phyloP scores from a whole-genome alignment of 345 rosid species.

The Salix brachista region DNA sequence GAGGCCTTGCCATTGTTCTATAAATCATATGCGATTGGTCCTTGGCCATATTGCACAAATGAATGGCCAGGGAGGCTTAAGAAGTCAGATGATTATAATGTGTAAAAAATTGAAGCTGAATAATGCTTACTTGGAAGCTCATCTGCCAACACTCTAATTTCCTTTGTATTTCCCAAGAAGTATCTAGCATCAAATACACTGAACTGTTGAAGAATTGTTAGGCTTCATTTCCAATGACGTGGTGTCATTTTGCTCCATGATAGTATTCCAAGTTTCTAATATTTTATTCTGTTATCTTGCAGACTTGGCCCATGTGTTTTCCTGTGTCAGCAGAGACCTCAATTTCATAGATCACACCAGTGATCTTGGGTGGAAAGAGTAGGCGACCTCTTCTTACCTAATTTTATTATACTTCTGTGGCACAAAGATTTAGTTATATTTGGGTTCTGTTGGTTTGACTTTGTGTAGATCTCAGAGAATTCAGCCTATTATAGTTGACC shows the following conservation, averaged over 20 bases:
- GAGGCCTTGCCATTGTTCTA: not conserved
- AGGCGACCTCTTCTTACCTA: constrained; percentile 26
- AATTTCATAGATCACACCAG: constrained; percentile 93
- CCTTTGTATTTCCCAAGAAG: not conserved
- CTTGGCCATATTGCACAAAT: not conserved
- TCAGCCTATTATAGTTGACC: constrained; percentile 89
- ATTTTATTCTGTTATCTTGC: constrained; percentile 30
- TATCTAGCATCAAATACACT: not conserved
- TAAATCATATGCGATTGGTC: not conserved
- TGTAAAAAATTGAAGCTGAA: not conserved
- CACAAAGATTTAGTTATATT: constrained; percentile 2
- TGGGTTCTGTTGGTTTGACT: constrained; percentile 10
- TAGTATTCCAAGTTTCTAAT: constrained; percentile 1
- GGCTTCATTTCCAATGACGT: not conserved
- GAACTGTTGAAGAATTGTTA: not conserved
- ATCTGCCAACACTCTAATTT: not conserved
- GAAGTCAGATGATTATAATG: not conserved
- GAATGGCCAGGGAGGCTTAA: not conserved
- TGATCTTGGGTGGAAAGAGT: constrained; percentile 99
- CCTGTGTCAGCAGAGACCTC: constrained; percentile 69
- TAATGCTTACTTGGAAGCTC: not conserved
- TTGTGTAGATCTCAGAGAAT: constrained; percentile 67
- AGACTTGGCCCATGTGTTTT: constrained; percentile 82
- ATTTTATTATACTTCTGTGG: not conserved
- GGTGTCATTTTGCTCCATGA: not conserved